Percentiles rank a stretch among this genome's conserved stretches.
These are phyloP conservation scores for Ceratocystis lukuohia DNA, from an alignment of 2,329 filamentous ascomycete species.

Conservation along the genomic window DNA sequence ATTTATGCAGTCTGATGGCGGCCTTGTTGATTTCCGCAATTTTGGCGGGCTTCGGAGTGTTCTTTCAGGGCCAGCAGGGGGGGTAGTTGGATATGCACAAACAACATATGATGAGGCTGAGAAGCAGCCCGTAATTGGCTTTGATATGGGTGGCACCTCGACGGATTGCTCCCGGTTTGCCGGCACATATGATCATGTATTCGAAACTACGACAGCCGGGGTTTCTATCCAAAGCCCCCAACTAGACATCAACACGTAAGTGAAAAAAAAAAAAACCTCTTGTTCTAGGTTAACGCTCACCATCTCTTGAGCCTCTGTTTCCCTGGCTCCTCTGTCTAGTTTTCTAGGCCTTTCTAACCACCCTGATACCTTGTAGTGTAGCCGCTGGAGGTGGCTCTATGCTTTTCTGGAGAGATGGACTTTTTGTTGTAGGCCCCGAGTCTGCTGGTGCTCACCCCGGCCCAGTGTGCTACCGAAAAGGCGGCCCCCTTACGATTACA, in stretches of 20 bases:
- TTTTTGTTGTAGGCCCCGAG: slow-evolving; percentile 84
- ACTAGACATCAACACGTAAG: slow-evolving; percentile 72
- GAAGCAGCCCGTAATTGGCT: slow-evolving; percentile 77
- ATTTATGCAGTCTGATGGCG: slow-evolving; percentile 86
- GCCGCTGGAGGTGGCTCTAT: slow-evolving; percentile 77
- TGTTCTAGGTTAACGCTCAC: no score
- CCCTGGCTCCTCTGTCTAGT: no score
- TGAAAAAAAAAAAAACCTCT: neutral
- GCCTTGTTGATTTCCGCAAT: slow-evolving; percentile 57
- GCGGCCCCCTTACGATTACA: slow-evolving; percentile 80
- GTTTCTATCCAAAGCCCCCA: slow-evolving; percentile 88
- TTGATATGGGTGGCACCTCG: slow-evolving; percentile 72
- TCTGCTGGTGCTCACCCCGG: slow-evolving; percentile 81
- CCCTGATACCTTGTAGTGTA: slow-evolving; percentile 32
- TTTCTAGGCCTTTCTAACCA: neutral
- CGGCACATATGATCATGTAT: slow-evolving; percentile 82
- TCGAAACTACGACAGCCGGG: slow-evolving; percentile 87
- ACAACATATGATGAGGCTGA: slow-evolving; percentile 79
- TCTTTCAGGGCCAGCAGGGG: slow-evolving; percentile 79
- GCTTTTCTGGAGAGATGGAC: slow-evolving; percentile 75
- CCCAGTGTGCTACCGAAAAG: slow-evolving; percentile 82
- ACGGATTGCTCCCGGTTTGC: slow-evolving; percentile 85
- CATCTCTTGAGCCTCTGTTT: no score
- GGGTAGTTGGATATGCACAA: slow-evolving; percentile 82
- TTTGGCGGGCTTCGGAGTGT: slow-evolving; percentile 81